Evolutionary conservation across 805 yeast species (phyloP).

Genomic region (Maudiozyma turicensis): DNA sequence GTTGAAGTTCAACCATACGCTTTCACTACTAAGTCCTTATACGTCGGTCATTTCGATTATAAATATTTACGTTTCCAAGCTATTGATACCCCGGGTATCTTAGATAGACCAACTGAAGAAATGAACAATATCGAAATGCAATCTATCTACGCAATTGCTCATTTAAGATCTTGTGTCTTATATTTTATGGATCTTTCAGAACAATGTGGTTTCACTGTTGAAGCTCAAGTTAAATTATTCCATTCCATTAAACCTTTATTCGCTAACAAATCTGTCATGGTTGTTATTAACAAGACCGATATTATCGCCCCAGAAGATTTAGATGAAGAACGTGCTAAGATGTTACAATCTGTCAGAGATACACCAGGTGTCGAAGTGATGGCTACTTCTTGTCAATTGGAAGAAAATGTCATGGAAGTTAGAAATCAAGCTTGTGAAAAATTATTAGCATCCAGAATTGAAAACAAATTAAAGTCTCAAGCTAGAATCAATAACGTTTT

Average conservation of each 20-base stretch:
- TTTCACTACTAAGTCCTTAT: constrained; percentile 93
- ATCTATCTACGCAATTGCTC: constrained; percentile 97
- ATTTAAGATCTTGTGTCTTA: constrained; percentile 88
- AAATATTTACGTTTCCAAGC: constrained; percentile 97
- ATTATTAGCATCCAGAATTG: constrained; percentile 88
- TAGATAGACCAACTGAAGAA: constrained; percentile 98
- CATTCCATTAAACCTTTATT: constrained; percentile 95
- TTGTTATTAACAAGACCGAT: constrained; percentile 92
- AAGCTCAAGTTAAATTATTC: constrained; percentile 94
- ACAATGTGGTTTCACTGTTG: constrained; percentile 97
- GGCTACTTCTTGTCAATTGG: constrained; percentile 88
- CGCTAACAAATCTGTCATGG: constrained; percentile 92
- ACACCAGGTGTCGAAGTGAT: constrained; percentile 82
- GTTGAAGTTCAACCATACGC: constrained; percentile 99
- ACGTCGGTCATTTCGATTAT: constrained; percentile 98
- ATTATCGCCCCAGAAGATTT: constrained; percentile 79
- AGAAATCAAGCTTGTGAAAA: constrained; percentile 97
- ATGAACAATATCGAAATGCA: constrained; percentile 99
- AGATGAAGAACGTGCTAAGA: constrained; percentile 59
- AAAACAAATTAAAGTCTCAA: constrained; percentile 89
- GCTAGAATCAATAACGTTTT: constrained; percentile 81
- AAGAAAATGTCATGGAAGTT: constrained; percentile 90
- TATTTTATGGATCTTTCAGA: constrained; percentile 98
- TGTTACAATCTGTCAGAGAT: constrained; percentile 54
- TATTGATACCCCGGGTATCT: constrained; percentile 97